phyloP scores from a whole-genome alignment of 768 basidiomycete genomes.

The Phlebiopsis gigantea region DNA sequence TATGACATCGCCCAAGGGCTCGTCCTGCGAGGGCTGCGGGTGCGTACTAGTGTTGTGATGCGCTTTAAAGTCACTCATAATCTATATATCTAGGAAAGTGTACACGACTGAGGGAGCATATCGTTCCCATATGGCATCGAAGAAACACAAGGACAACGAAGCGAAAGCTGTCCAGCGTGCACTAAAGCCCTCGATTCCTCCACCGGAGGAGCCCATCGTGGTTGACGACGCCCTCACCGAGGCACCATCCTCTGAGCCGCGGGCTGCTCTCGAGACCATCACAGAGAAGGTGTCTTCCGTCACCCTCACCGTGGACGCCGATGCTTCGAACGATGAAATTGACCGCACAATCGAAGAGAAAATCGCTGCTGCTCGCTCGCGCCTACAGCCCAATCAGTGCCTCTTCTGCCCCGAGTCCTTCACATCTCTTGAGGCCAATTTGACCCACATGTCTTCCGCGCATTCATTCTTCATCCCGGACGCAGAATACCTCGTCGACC shows the following conservation, averaged over 20 bases:
- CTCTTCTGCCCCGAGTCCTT: conserved; percentile 71
- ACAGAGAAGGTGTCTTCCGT: conserved; percentile 9
- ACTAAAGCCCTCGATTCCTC: conserved; percentile 9
- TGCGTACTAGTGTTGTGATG: conserved; percentile 32
- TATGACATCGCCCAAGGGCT: conserved; percentile 51
- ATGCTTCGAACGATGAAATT: conserved; percentile 41
- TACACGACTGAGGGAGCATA: conserved; percentile 91
- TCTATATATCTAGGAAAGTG: conserved; percentile 57
- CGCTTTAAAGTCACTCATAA: conserved; percentile 1
- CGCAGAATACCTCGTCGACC: conserved; percentile 82
- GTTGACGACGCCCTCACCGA: neutral
- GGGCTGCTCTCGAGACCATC: conserved; percentile 10
- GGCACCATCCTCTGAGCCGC: conserved; percentile 12
- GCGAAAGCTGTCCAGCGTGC: conserved; percentile 36
- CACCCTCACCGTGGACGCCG: conserved; percentile 29
- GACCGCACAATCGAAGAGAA: conserved; percentile 64
- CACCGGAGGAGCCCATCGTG: conserved; percentile 1
- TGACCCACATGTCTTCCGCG: conserved; percentile 78
- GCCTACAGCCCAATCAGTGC: conserved; percentile 61
- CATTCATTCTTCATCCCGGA: conserved; percentile 99
- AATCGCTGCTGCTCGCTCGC: conserved; percentile 65
- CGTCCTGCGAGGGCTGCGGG: conserved; percentile 79
- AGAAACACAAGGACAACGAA: conserved; percentile 82
- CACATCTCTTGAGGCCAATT: conserved; percentile 53
- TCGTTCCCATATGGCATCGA: conserved; percentile 80